Evolutionary conservation across 2,329 filamentous ascomycete species (phyloP), one percentile per base, ranked within the genome.

Genomic region (Apiospora saccharicola): DNA sequence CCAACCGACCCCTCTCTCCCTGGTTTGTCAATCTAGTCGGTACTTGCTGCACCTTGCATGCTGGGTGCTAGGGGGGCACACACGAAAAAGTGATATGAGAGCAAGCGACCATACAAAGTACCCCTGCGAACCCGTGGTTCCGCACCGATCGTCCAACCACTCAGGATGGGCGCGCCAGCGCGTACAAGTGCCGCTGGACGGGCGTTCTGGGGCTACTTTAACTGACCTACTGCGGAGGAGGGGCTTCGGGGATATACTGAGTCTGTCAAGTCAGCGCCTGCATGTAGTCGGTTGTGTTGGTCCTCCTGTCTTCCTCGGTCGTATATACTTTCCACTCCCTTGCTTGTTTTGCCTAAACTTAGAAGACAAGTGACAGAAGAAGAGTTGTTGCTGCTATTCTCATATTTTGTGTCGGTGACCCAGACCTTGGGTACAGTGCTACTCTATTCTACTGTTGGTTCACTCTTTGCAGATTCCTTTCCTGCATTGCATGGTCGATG

Each of bases 131-230:
- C 30, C 53, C 43, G 30, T 44, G 67, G 26, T 46, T 37, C 67
- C 67, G 26, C 67, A 68, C 67, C 67, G 30, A 46, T 43, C 67
- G 46, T 49, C 46, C 46, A 49, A 14, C 67, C 44, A 68, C 26
- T 68, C 67, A 44, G 46, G 57, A 41, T 41, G 57, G 34, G 57
- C 57, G 57, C 57, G 26, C 67, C 41, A 68, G 67, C 67, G 43
- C 67, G 67, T 68, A 68, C 41, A 68, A 47, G 57, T 64, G 57
- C 57, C 57, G 57, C 34, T 64, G 57, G 57, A 64, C 41, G 57
- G 34, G 57, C 57, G 34, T 64, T 41, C 34, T 64, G 57, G 57
- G 19, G 41, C 57, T 41, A 41, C 37, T 41, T 41, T 41, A 41
- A 41, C 12, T 41, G 41, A n/a, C n/a, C 57, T 64, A 64, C 57